Base-by-base conservation (phyloP, 1,284 basidiomycete species). In the Mycosarcoma maydis region DNA sequence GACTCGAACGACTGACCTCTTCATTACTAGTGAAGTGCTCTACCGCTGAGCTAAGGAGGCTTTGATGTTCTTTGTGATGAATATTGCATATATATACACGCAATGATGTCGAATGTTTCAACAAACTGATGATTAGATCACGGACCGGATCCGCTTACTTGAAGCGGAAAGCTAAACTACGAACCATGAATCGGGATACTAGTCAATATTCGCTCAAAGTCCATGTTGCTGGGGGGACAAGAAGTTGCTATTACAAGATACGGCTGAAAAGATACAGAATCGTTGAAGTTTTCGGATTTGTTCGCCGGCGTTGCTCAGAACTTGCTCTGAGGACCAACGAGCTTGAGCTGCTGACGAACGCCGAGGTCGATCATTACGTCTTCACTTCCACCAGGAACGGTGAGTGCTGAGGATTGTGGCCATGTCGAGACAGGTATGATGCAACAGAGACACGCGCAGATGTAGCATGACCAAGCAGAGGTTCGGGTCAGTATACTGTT, bases 291-390 rank as follows among this genome's bases (percentile, higher is more conserved):
- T n/a, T n/a, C n/a, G n/a, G n/a, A n/a, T n/a, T n/a, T n/a, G n/a
- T n/a, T 29, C 27, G 27, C 27, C 27, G n/a, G n/a, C n/a, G n/a
- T n/a, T n/a, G n/a, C 13, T 52, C 36, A 68, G 41, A 57, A 53
- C 47, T 68, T 69, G 56, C 67, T 65, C 46, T 56, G 49, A 23
- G 67, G 62, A 5, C 48, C 49, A 39, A 68, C 62, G 20, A 76
- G 55, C 53, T 76, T 76, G 47, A 76, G 55, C 59, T 73, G 64
- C 52, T 77, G 73, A 30, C 73, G 48, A 11, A 74, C 71, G 38
- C 72, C 73, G 20, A 78, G 53, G 40, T 77, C 75, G 30, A 77
- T 42, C 54, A 77, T 47, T 9, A 77, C 68, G 29, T 75, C 71
- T 41, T 75, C 73, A 39, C 66, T 61, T 20, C 75, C 75, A 6